Conservation (phyloP, 257 asterid species). For the Perilla frutescens region DNA sequence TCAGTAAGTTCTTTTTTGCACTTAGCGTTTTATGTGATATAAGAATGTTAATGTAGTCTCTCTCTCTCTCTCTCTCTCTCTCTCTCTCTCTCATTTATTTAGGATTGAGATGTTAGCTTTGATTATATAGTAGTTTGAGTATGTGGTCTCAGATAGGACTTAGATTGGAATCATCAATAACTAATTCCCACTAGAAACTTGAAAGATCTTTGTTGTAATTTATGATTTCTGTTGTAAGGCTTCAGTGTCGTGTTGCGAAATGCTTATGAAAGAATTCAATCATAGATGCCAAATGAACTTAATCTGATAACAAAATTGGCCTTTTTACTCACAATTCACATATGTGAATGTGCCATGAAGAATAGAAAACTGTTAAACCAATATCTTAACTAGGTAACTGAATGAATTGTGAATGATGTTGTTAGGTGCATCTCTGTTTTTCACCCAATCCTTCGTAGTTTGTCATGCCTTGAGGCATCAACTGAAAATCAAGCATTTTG, state of each 20-base stretch:
- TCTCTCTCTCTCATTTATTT: too few relatives aligned
- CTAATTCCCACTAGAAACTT: background rate
- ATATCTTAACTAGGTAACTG: background rate
- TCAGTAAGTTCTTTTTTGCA: slow-evolving; percentile 63
- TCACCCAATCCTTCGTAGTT: background rate
- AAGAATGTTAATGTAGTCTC: background rate
- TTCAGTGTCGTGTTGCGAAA: background rate
- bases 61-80: too few relatives aligned
- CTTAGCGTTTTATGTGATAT: background rate
- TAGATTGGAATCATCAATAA: background rate
- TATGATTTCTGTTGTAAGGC: background rate
- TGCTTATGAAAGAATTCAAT: background rate
- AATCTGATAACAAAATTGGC: background rate
- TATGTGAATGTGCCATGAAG: background rate
- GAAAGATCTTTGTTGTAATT: background rate
- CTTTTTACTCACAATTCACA: background rate
- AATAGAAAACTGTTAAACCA: background rate
- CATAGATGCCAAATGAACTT: background rate
- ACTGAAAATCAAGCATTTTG: background rate
- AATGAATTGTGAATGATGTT: background rate
- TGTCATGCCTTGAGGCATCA: background rate
- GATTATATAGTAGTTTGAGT: slow-evolving; percentile 3
- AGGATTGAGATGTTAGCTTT: background rate
- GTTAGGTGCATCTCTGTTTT: slow-evolving; percentile 2
- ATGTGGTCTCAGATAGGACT: background rate